These are phyloP conservation scores for Neurospora hispaniola DNA, from an alignment of 495 filamentous ascomycete species.

Conservation along the genomic window DNA sequence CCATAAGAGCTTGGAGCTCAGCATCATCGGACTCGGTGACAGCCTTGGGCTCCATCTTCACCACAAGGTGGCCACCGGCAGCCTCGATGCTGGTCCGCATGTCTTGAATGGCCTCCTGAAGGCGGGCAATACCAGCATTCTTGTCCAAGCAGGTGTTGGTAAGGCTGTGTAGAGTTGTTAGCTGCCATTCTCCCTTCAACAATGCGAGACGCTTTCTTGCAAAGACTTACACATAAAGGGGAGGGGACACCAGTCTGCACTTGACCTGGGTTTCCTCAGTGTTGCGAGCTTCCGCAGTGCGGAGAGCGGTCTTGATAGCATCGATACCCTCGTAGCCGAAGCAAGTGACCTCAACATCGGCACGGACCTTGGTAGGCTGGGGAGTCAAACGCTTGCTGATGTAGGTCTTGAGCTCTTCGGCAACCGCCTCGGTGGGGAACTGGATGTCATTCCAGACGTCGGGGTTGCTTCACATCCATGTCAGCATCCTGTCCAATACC, in stretches of 20 bases:
- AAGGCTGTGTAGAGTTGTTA: slow-evolving; percentile 24
- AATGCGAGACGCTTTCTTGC: background rate
- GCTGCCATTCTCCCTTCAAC: background rate
- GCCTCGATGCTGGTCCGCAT: slow-evolving; percentile 66
- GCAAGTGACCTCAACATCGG: slow-evolving; percentile 96
- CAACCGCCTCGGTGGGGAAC: slow-evolving; percentile 79
- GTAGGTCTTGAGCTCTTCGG: slow-evolving; percentile 79
- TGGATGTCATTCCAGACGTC: slow-evolving; percentile 88
- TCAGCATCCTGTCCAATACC: slow-evolving; percentile 2
- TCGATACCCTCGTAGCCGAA: slow-evolving; percentile 98
- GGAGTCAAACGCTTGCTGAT: slow-evolving; percentile 94
- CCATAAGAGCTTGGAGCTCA: slow-evolving; percentile 93
- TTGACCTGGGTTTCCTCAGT: slow-evolving; percentile 87
- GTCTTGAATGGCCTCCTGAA: slow-evolving; percentile 80
- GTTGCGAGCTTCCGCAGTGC: slow-evolving; percentile 79
- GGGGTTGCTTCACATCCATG: slow-evolving; percentile 54
- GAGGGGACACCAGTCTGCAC: slow-evolving; percentile 90
- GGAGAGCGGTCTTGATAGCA: slow-evolving; percentile 82
- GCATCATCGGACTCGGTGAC: slow-evolving; percentile 98
- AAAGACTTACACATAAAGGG: slow-evolving; percentile 64
- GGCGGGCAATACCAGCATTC: slow-evolving; percentile 62
- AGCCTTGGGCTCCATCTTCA: slow-evolving; percentile 97
- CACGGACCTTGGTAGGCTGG: slow-evolving; percentile 94
- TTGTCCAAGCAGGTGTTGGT: slow-evolving; percentile 94
- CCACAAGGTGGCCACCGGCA: slow-evolving; percentile 65